These are phyloP conservation scores for Penicillium sp. DNA, from an alignment of 2,329 filamentous ascomycete species.

Conservation along the genomic window DNA sequence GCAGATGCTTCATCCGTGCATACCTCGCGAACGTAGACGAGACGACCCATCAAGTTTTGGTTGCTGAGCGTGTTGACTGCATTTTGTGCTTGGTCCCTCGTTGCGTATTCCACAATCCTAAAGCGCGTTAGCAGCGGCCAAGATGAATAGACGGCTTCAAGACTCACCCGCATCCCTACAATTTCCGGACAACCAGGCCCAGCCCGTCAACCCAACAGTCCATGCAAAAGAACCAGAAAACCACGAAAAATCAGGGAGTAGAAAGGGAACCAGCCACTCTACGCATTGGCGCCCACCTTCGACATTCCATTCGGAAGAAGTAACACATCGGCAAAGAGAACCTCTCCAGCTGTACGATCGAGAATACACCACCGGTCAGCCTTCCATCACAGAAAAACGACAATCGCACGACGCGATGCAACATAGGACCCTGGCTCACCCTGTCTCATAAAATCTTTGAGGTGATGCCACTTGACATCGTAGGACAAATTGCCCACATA, in stretches of 20 bases:
- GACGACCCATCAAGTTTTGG: slow-evolving; percentile 96
- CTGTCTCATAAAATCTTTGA: slow-evolving; percentile 99
- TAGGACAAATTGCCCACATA: slow-evolving; percentile 99
- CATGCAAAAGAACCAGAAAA: slow-evolving; percentile 66
- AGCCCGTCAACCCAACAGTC: slow-evolving; percentile 99
- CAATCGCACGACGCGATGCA: too few species aligned
- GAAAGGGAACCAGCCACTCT: slow-evolving; percentile 77
- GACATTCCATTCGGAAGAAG: slow-evolving; percentile 99
- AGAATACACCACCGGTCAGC: slow-evolving; percentile 17
- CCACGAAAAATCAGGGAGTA: slow-evolving; percentile 60
- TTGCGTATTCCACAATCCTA: slow-evolving; percentile 99
- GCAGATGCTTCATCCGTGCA: slow-evolving; percentile 1
- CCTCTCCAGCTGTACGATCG: slow-evolving; percentile 77
- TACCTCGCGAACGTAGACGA: slow-evolving; percentile 98
- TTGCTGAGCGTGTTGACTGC: slow-evolving; percentile 98
- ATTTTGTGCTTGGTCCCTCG: slow-evolving; percentile 96
- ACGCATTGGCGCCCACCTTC: slow-evolving; percentile 98
- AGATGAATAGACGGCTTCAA: not conserved
- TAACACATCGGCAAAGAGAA: slow-evolving; percentile 98
- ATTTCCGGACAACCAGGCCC: slow-evolving; percentile 81
- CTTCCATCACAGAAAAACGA: slow-evolving; percentile 7
- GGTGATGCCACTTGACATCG: slow-evolving; percentile 99
- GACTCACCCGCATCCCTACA: slow-evolving; percentile 99
- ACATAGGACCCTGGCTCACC: slow-evolving; percentile 64
- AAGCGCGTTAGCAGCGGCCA: slow-evolving; percentile 23